Evolutionary conservation across 179 eudicot species (phyloP), one percentile per base, ranked within the genome.

Genomic region (Corrigiola litoralis): DNA sequence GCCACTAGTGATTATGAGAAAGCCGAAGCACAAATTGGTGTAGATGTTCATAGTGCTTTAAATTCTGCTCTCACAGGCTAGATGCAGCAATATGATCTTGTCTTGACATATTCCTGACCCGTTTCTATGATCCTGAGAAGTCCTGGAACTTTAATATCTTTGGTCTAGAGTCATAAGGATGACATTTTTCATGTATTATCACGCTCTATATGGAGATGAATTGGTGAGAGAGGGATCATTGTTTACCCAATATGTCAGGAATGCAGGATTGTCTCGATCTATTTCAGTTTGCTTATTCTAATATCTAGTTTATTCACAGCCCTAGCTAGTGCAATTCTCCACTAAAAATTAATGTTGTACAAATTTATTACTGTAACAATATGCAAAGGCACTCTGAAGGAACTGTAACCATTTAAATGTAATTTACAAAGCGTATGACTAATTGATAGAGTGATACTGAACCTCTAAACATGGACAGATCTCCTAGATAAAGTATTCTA

Each of bases 1-100:
- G 85, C 95, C 33, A 68, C 77, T 44, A 78, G 79, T n/a, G 86
- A 82, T 41, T 61, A 68, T 50, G 96, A 90, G 68, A 87, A 79
- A 79, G 89, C 82, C 5, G 91, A 85, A 84, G 95, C 97, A 56
- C 95, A 84, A 46, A 83, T 89, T 23, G 95, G 87, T 41, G 82
- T 90, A 24, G 86, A 90, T 51, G 89, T 87, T 72, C 83, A 83
- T 33, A 85, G 71, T 61, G 89, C 97, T 52, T 78, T 87, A 58
- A 79, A 75, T 64, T 72, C 81, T 64, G 90, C 89, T 69, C 76
- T 87, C 34, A 50, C 74, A 16, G 85, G 84, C 72, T 90, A 80
- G 16, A 17, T 32, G 54, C 46, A 40, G 49, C 55, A 37, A 41
- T 27, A 49, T 7, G 24, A 44, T 63, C 31, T 17, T 56, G 28